phyloP scores from a whole-genome alignment of 495 filamentous ascomycete species.

The Aspergillus nidulans region DNA sequence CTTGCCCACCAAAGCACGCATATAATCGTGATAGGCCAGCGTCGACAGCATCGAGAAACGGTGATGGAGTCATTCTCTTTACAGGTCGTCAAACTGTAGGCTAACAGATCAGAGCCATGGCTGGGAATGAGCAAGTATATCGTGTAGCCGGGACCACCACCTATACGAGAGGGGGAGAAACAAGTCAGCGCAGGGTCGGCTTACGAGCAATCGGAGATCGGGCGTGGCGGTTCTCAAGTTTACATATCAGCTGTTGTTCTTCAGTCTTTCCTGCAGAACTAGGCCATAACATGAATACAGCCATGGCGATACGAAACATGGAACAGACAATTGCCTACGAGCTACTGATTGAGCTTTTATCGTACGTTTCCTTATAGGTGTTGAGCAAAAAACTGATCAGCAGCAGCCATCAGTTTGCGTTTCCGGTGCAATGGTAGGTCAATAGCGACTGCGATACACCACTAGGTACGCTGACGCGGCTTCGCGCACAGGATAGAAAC shows the following conservation, averaged over 20 bases:
- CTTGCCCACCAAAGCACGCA: not conserved
- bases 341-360: not conserved
- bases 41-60: not conserved
- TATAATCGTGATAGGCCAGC: not conserved
- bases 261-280: not conserved
- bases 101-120: not conserved
- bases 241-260: not conserved
- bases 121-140: not conserved
- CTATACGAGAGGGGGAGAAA: too few relatives aligned
- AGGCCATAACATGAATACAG: not conserved
- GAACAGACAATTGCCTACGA: not conserved
- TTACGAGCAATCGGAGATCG: constrained; percentile 1
- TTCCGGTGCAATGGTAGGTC: not conserved
- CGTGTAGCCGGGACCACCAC: too few relatives aligned
- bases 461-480: not conserved
- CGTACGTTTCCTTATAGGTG: not conserved
- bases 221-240: not conserved
- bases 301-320: not conserved
- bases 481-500: constrained; percentile 64
- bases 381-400: not conserved
- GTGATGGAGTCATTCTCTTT: not conserved
- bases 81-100: not conserved
- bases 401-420: not conserved
- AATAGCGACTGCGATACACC: not conserved
- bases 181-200: not conserved